A percentile compares a stretch with the other conserved stretches of the same genome.
Evolutionary conservation across 805 yeast genomes (phyloP).

Genomic region (Naumovozyma baii): DNA sequence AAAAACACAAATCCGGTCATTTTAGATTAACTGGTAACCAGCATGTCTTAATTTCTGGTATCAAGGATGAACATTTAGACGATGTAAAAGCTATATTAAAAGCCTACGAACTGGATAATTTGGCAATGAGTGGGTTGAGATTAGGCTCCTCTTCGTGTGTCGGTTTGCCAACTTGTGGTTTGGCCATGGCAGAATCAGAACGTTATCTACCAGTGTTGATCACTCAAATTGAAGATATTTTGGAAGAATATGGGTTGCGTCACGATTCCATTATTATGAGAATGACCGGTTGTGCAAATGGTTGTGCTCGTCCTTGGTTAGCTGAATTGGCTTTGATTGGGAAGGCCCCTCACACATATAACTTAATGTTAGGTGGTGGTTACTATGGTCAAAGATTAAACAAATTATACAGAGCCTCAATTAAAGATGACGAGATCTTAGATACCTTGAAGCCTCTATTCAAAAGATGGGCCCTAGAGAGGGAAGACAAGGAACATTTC

Average conservation of each 20-base stretch:
- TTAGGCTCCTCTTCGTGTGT: slow-evolving; percentile 93
- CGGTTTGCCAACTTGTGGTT: slow-evolving; percentile 96
- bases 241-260: slow-evolving; percentile 87
- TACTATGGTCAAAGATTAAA: slow-evolving; percentile 87
- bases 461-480: slow-evolving; percentile 88
- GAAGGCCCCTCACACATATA: slow-evolving; percentile 88
- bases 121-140: slow-evolving; percentile 73
- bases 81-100: slow-evolving; percentile 54
- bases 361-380: slow-evolving; percentile 92
- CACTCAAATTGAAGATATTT: slow-evolving; percentile 69
- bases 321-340: slow-evolving; percentile 95
- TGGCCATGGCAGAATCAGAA: slow-evolving; percentile 98
- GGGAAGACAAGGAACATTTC: slow-evolving; percentile 85
- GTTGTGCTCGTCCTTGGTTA: slow-evolving; percentile 97
- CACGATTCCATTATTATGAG: slow-evolving; percentile 93
- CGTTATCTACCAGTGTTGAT: slow-evolving; percentile 75
- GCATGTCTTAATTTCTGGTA: slow-evolving; percentile 69
- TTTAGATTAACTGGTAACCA: slow-evolving; percentile 95
- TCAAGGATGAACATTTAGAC: slow-evolving; percentile 58
- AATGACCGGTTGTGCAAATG: slow-evolving; percentile 99
- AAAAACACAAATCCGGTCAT: slow-evolving; percentile 56
- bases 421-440: slow-evolving; percentile 83
- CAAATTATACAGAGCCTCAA: slow-evolving; percentile 78
- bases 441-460: slow-evolving; percentile 72
- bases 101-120: slow-evolving; percentile 73